Percentiles rank a stretch among this genome's conserved stretches.
Evolutionary conservation across 1,139 yeast species (phyloP).

Genomic region (Hemisphaericaspora lyxosophila): DNA sequence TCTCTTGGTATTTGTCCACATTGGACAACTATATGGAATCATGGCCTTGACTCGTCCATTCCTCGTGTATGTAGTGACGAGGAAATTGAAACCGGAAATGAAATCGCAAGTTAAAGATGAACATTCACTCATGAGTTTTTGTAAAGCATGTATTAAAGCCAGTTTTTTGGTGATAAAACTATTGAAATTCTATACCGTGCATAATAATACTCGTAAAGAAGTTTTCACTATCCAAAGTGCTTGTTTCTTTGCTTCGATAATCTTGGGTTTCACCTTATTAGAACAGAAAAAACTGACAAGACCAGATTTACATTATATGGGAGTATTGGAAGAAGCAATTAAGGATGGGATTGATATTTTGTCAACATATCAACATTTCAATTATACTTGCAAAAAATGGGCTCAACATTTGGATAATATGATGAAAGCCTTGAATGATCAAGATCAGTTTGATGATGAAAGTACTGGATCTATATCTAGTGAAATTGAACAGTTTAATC

Average conservation of each 20-base stretch:
- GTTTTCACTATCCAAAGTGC: constrained; percentile 14
- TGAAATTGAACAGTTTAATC: constrained; percentile 12
- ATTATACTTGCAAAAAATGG: constrained; percentile 15
- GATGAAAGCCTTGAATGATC: constrained; percentile 11
- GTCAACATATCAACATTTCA: constrained; percentile 10
- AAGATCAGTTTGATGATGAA: background rate
- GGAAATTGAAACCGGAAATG: constrained; percentile 13
- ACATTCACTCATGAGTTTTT: constrained; percentile 15
- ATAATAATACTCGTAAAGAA: constrained; percentile 12
- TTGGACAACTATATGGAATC: constrained; percentile 40
- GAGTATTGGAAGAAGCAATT: constrained; percentile 14
- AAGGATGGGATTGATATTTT: constrained; percentile 12
- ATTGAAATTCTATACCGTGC: constrained; percentile 11
- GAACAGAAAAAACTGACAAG: constrained; percentile 13
- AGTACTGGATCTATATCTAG: constrained; percentile 6
- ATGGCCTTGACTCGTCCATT: constrained; percentile 47
- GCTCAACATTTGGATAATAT: constrained; percentile 13
- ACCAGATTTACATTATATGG: constrained; percentile 15
- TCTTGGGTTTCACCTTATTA: constrained; percentile 15
- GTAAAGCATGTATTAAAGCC: constrained; percentile 18
- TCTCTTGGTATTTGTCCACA: constrained; percentile 32
- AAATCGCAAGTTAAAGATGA: constrained; percentile 13
- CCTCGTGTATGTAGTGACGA: constrained; percentile 27
- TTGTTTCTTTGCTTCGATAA: constrained; percentile 13
- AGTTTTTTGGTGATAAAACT: constrained; percentile 16